Evolutionary conservation across 73 alveolate genomes (phyloP), one percentile per base, ranked within the genome.

Genomic region (Stentor roeselii): DNA sequence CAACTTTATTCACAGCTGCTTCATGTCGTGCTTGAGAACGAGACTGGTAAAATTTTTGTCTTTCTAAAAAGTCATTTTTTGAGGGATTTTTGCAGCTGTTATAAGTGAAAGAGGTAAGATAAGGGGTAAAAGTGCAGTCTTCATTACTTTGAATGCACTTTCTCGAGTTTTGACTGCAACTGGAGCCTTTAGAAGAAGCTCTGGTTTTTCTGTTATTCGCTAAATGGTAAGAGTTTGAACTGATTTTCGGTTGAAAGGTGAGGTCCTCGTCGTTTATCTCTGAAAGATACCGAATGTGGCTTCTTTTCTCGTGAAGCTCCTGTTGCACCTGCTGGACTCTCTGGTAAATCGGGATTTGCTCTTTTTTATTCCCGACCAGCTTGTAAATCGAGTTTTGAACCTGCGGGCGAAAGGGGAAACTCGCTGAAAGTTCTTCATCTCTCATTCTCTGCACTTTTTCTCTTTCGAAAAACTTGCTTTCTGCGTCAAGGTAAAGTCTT

Each of bases 261-360:
- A 67, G 34, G 34, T 67, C 80, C n/a, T 36, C 42, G 80, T 67
- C 80, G 34, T 67, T 67, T 67, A 27, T 27, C 34, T 67, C 80
- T 27, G 80, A n/a, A 27, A 27, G 42, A 15, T 30, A 32, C 41
- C 37, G 21, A 0, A 67, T 67, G 27, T 40, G 21, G 34, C 34
- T 21, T 11, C n/a, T 36, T 30, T 21, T 67, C 1, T 67, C 50
- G 14, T 0, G 21, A 14, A 21, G 21, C 34, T 67, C 80, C 34
- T 67, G 21, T 40, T 67, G 80, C 27, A 67, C 80, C 37, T 67
- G 42, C 21, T 67, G 42, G 21, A 67, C 27, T 67, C 80, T 67
- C 80, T 67, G 80, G 2, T 67, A 67, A 67, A 67, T 21, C 34
- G 80, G 80, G 0, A 40, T 36, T 34, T 67, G 21, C 14, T 21